These are phyloP conservation scores for Polysphondylium violaceum DNA, from an alignment of 78 protist species.

Conservation along the genomic window DNA sequence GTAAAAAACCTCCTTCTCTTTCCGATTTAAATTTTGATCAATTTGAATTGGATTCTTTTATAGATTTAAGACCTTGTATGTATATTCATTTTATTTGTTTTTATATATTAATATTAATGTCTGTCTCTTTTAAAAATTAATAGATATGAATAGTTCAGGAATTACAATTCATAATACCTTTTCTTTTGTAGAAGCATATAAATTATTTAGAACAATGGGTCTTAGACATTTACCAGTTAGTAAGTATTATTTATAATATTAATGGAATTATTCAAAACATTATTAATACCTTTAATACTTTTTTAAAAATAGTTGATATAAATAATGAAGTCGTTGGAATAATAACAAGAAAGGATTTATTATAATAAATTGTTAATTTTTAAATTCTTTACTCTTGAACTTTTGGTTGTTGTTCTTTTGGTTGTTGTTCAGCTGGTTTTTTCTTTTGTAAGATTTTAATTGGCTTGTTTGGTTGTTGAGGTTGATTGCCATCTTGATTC, in stretches of 20 bases:
- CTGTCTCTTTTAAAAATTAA: not conserved
- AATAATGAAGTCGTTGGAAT: constrained; percentile 73
- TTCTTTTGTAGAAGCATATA: constrained; percentile 73
- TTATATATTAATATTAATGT: not conserved
- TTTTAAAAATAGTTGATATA: constrained; percentile 34
- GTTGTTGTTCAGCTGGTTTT: not conserved
- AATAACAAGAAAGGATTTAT: constrained; percentile 65
- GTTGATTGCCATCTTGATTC: not conserved
- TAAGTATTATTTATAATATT: constrained; percentile 16
- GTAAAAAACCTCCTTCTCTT: constrained; percentile 41
- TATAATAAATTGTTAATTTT: constrained; percentile 12
- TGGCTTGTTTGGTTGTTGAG: not conserved
- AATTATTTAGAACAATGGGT: constrained; percentile 77
- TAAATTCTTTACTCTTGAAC: too few species aligned
- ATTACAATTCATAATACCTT: constrained; percentile 75
- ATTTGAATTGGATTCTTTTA: constrained; percentile 30
- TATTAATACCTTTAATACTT: too few species aligned
- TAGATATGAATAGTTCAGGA: constrained; percentile 79
- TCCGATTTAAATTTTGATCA: constrained; percentile 27
- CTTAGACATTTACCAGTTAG: constrained; percentile 80
- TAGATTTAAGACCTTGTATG: constrained; percentile 70
- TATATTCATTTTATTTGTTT: not conserved
- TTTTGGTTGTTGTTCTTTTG: not conserved
- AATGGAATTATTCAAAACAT: too few species aligned
- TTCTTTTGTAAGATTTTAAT: not conserved